These are phyloP conservation scores for Barnettozyma pratensis DNA, from an alignment of 805 yeast species.

Conservation along the genomic window DNA sequence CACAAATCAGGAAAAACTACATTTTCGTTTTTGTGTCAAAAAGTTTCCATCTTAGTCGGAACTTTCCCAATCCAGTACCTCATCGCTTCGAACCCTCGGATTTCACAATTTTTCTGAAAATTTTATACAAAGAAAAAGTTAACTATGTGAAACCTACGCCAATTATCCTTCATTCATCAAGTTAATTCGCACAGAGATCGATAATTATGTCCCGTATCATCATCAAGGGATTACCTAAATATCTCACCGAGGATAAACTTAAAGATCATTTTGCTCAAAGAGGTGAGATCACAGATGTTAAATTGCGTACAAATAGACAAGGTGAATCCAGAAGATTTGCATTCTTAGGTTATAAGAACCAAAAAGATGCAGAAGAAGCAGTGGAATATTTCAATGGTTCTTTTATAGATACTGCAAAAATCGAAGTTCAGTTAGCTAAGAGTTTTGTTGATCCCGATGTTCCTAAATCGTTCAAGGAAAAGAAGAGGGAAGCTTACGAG, in stretches of 20 bases:
- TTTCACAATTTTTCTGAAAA: background rate
- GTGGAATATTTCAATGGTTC: conserved; percentile 70
- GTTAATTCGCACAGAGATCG: no score
- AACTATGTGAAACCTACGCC: no score
- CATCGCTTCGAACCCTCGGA: background rate
- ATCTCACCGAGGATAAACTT: conserved; percentile 68
- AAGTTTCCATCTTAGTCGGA: background rate
- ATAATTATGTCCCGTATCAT: conserved; percentile 73
- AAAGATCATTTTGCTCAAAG: conserved; percentile 53
- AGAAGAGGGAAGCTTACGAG: conserved; percentile 43
- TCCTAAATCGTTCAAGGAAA: conserved; percentile 58
- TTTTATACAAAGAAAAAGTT: background rate
- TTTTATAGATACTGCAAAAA: conserved; percentile 75
- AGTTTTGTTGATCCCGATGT: conserved; percentile 80
- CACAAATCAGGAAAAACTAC: background rate
- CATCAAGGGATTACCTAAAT: conserved; percentile 82
- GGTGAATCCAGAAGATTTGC: conserved; percentile 94
- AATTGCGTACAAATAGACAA: conserved; percentile 68
- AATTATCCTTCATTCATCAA: no score
- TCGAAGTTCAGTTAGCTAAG: conserved; percentile 79
- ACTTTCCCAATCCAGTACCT: background rate
- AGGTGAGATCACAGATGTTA: conserved; percentile 82
- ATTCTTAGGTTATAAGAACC: conserved; percentile 78
- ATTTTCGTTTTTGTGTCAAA: conserved; percentile 5
- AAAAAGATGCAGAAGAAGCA: conserved; percentile 71